These are phyloP conservation scores for Tricholoma terreum DNA, from an alignment of 768 basidiomycete genomes.

Conservation along the genomic window DNA sequence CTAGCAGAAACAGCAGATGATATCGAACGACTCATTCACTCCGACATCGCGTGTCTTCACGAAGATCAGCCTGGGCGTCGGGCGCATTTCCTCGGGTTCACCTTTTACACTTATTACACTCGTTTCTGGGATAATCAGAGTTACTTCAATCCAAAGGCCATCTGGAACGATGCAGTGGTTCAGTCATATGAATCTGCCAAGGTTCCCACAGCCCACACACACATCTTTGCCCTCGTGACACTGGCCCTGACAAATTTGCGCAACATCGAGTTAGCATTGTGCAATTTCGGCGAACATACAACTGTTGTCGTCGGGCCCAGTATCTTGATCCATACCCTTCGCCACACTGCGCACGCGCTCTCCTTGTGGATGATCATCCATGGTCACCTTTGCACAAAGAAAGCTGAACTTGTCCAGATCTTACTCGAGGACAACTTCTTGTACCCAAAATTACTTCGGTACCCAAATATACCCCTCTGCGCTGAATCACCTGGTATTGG, in stretches of 20 bases:
- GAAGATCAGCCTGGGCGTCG: background rate
- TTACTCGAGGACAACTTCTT: background rate
- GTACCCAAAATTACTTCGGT: background rate
- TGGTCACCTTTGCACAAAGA: background rate
- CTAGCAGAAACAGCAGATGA: background rate
- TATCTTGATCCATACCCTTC: background rate
- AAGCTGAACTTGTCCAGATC: background rate
- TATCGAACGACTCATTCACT: background rate
- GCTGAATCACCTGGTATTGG: background rate
- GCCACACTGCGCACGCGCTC: background rate
- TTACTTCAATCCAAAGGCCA: background rate
- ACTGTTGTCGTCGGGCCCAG: background rate
- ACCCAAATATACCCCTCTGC: background rate
- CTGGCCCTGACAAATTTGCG: background rate
- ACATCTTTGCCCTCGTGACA: background rate
- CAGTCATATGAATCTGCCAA: background rate
- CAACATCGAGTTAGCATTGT: background rate
- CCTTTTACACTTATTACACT: background rate
- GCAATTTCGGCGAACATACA: background rate
- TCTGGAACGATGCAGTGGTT: background rate
- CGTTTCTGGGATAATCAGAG: background rate
- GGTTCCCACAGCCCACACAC: background rate
- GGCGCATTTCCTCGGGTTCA: background rate
- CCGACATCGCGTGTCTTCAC: no score
- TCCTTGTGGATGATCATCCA: background rate